phyloP scores from a whole-genome alignment of 1,284 basidiomycete genomes.

The Anthracocystis panici-leucophaei region DNA sequence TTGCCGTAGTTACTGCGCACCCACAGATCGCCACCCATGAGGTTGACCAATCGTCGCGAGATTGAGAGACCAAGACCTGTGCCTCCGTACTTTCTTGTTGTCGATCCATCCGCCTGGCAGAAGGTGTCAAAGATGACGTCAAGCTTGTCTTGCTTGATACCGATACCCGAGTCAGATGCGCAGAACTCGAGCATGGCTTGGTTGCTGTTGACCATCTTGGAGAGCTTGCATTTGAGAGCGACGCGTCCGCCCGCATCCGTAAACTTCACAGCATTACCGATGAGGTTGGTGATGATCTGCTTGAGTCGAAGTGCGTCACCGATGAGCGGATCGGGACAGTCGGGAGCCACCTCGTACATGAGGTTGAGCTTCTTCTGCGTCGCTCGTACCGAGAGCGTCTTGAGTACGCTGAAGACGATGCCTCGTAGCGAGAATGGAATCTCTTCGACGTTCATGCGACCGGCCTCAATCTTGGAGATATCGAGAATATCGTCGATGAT shows the following conservation, averaged over 20 bases:
- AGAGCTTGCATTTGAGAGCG: constrained; percentile 84
- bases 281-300: constrained; percentile 68
- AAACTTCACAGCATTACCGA: constrained; percentile 74
- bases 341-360: constrained; percentile 94
- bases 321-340: constrained; percentile 95
- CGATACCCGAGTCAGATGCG: constrained; percentile 97
- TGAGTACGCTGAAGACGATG: constrained; percentile 96
- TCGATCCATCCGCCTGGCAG: constrained; percentile 89
- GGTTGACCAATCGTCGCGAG: constrained; percentile 85
- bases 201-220: constrained; percentile 77
- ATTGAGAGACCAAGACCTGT: constrained; percentile 88
- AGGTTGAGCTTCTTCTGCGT: constrained; percentile 97
- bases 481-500: constrained; percentile 78
- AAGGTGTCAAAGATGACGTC: constrained; percentile 99
- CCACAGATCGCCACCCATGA: constrained; percentile 99
- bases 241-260: constrained; percentile 89
- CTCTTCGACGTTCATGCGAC: constrained; percentile 99
- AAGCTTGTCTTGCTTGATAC: constrained; percentile 98
- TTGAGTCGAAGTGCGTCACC: constrained; percentile 87
- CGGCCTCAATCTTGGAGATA: constrained; percentile 78
- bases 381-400: constrained; percentile 96
- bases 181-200: constrained; percentile 93
- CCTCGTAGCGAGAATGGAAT: constrained; percentile 97
- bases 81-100: constrained; percentile 86
- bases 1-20: constrained; percentile 89